Evolutionary conservation across 163 green algal species (phyloP).

Genomic region (Scenedesmus sp.): DNA sequence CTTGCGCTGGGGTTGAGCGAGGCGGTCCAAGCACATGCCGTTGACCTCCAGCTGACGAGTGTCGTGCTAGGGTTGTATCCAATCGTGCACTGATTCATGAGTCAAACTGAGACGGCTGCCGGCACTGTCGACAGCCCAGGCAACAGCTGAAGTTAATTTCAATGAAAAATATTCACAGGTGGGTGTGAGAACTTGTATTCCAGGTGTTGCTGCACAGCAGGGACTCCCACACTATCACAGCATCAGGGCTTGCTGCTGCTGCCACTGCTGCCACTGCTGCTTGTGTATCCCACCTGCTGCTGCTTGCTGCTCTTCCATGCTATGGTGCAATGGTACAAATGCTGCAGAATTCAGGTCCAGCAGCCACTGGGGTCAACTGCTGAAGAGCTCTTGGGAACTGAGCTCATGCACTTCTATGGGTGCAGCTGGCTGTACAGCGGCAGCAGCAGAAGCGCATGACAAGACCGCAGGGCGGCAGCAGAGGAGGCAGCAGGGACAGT

Average conservation of each 20-base stretch:
- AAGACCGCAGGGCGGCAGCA: too few species aligned
- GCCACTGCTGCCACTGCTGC: slow-evolving; percentile 14
- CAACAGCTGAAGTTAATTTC: too few species aligned
- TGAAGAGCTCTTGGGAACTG: slow-evolving; percentile 53
- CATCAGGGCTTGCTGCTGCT: neutral
- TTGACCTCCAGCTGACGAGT: too few species aligned
- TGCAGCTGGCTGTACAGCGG: neutral
- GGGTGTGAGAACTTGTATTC: slow-evolving; percentile 23
- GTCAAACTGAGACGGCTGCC: too few species aligned
- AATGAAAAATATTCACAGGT: slow-evolving; percentile 34
- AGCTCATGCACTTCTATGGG: slow-evolving; percentile 57
- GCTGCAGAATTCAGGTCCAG: slow-evolving; percentile 59
- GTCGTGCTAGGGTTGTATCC: too few species aligned
- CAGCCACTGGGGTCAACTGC: slow-evolving; percentile 66
- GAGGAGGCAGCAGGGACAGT: too few species aligned
- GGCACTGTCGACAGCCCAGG: too few species aligned
- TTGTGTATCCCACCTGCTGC: neutral
- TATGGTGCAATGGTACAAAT: slow-evolving; percentile 35
- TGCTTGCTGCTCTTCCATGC: slow-evolving; percentile 31
- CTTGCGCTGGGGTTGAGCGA: too few species aligned
- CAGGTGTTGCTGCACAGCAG: slow-evolving; percentile 39
- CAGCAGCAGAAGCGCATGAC: neutral
- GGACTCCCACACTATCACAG: slow-evolving; percentile 1
- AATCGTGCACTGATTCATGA: too few species aligned
- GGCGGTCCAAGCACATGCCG: too few species aligned